A percentile compares a stretch with the other conserved stretches of the same genome.
Evolutionary conservation across 75 land plant genomes (phyloP).

Genomic region (Sequoia sempervirens): DNA sequence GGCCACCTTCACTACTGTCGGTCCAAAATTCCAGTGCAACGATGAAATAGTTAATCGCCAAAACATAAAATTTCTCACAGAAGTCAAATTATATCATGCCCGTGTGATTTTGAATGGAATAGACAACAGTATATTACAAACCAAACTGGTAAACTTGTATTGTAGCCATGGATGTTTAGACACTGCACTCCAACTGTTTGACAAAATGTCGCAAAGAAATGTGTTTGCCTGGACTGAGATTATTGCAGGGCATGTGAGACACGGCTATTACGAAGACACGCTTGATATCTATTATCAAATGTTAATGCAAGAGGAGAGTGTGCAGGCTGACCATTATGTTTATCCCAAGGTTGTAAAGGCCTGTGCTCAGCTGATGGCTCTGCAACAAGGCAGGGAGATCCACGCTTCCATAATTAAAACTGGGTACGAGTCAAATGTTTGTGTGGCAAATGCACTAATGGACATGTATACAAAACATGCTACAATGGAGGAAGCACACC

Average conservation of each 20-base stretch:
- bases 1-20: too few relatives aligned
- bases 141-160: slow-evolving; percentile 22
- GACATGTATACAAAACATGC: slow-evolving; percentile 29
- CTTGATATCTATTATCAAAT: slow-evolving; percentile 10
- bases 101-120: slow-evolving; percentile 9
- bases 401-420: slow-evolving; percentile 16
- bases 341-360: slow-evolving; percentile 24
- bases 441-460: slow-evolving; percentile 24
- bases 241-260: slow-evolving; percentile 9
- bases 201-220: slow-evolving; percentile 23
- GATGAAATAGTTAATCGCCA: too few relatives aligned
- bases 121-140: background rate
- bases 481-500: slow-evolving; percentile 12
- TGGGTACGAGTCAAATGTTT: slow-evolving; percentile 12
- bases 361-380: slow-evolving; percentile 8
- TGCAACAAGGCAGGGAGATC: slow-evolving; percentile 8
- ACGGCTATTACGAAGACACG: slow-evolving; percentile 14
- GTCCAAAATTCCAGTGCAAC: too few relatives aligned
- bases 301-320: slow-evolving; percentile 9
- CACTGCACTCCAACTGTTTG: slow-evolving; percentile 20
- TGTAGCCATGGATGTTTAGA: slow-evolving; percentile 11
- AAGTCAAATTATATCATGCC: slow-evolving; percentile 16
- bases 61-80: background rate
- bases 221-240: slow-evolving; percentile 34
- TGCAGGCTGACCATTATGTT: slow-evolving; percentile 23